phyloP scores from a whole-genome alignment of 371 early-diverging fungal species.

The Mortierella sp. region DNA sequence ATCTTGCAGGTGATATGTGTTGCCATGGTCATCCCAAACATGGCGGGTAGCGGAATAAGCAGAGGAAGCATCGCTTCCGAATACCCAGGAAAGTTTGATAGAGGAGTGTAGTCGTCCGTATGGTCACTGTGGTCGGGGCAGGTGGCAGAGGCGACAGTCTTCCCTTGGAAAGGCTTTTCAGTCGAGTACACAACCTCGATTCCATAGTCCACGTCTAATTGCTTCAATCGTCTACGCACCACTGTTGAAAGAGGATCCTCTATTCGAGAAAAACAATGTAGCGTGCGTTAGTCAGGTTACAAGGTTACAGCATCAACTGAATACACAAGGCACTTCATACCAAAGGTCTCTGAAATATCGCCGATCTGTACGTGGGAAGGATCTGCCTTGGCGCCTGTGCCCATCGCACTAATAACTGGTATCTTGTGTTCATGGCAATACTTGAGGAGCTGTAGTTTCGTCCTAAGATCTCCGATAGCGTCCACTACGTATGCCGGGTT shows the following conservation, averaged over 20 bases:
- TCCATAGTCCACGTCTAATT: constrained; percentile 29
- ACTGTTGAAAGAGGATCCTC: constrained; percentile 44
- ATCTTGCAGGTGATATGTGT: constrained; percentile 43
- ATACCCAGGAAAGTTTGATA: constrained; percentile 17
- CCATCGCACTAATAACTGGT: constrained; percentile 35
- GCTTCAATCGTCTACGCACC: constrained; percentile 32
- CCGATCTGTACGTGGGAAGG: constrained; percentile 44
- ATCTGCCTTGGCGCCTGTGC: constrained; percentile 43
- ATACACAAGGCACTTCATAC: too few relatives aligned
- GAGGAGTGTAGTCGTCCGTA: constrained; percentile 5
- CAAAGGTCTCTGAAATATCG: constrained; percentile 45
- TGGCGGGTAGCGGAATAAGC: constrained; percentile 30
- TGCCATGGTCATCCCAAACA: constrained; percentile 52
- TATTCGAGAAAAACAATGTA: not conserved
- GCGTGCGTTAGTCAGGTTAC: not conserved
- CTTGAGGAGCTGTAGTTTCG: constrained; percentile 36
- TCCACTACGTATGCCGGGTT: constrained; percentile 46
- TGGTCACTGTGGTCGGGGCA: too few relatives aligned
- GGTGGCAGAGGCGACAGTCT: too few relatives aligned
- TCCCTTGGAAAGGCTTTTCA: constrained; percentile 28
- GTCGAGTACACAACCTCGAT: constrained; percentile 40
- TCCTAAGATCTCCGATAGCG: constrained; percentile 28
- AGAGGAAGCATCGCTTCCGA: constrained; percentile 8
- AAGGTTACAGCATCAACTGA: too few relatives aligned
- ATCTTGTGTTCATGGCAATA: constrained; percentile 41